Conservation (phyloP, 2,329 filamentous ascomycete genomes). For the Neopestalotiopsis sp. region DNA sequence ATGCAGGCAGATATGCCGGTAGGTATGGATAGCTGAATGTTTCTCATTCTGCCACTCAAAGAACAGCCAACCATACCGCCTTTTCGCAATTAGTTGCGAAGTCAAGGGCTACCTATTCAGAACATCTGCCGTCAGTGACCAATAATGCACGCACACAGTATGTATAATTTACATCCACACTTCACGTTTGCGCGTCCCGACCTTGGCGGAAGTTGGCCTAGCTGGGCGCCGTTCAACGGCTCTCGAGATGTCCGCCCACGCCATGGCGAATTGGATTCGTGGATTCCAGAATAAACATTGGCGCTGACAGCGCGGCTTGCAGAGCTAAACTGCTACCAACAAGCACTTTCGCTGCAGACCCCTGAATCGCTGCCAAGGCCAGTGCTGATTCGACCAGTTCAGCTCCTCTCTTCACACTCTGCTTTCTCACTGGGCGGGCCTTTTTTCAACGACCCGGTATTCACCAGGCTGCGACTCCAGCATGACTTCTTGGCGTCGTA, state of each 20-base stretch:
- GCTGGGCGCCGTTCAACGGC: slow-evolving; percentile 3
- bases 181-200: slow-evolving; percentile 4
- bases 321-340: not conserved
- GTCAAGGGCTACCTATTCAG: not conserved
- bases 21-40: not conserved
- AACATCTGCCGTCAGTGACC: not conserved
- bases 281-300: not conserved
- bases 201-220: not conserved
- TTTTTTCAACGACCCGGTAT: slow-evolving; percentile 10
- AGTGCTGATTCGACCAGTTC: not conserved
- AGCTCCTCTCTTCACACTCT: not conserved
- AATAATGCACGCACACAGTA: not conserved
- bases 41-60: not conserved
- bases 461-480: slow-evolving; percentile 3
- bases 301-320: slow-evolving; percentile 4
- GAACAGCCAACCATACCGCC: not conserved
- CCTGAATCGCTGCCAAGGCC: slow-evolving; percentile 5
- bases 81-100: not conserved
- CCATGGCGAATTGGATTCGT: slow-evolving; percentile 7
- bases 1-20: not conserved
- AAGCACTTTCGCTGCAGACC: not conserved
- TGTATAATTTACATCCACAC: not conserved
- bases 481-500: not conserved
- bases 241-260: not conserved
- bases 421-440: not conserved